Evolutionary conservation across 1,284 basidiomycete genomes (phyloP).

Genomic region (Chiua sp.): DNA sequence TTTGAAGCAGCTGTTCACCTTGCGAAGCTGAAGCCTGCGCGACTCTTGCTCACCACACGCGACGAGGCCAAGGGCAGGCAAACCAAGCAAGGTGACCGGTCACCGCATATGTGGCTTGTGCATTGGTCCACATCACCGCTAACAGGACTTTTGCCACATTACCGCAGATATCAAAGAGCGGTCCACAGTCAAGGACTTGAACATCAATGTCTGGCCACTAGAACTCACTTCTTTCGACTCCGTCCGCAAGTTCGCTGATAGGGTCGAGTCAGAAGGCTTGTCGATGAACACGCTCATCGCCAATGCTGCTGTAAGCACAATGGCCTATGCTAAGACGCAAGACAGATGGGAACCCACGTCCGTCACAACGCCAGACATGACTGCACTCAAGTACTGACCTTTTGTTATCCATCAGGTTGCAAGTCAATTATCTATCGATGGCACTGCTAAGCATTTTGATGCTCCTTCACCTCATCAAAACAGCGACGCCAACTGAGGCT

Average conservation of each 20-base stretch:
- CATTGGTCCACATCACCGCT: background rate
- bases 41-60: conserved; percentile 36
- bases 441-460: conserved; percentile 37
- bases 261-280: conserved; percentile 22
- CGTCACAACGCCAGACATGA: conserved; percentile 5
- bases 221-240: conserved; percentile 38
- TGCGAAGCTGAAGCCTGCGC: conserved; percentile 32
- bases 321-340: conserved; percentile 26
- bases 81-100: conserved; percentile 21
- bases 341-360: conserved; percentile 39
- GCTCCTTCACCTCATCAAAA: conserved; percentile 38
- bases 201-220: conserved; percentile 28
- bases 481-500: conserved; percentile 21
- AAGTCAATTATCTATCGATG: conserved; percentile 40
- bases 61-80: conserved; percentile 29
- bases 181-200: conserved; percentile 22
- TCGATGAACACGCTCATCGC: conserved; percentile 30
- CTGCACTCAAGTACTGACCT: background rate
- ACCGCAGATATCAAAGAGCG: conserved; percentile 26
- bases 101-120: background rate
- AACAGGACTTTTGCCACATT: background rate
- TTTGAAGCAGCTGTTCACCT: conserved; percentile 38
- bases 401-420: conserved; percentile 23
- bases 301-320: conserved; percentile 27
- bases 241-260: conserved; percentile 33